Evolutionary conservation across 495 filamentous ascomycete genomes (phyloP).

Genomic region (Penicillium alfredii): DNA sequence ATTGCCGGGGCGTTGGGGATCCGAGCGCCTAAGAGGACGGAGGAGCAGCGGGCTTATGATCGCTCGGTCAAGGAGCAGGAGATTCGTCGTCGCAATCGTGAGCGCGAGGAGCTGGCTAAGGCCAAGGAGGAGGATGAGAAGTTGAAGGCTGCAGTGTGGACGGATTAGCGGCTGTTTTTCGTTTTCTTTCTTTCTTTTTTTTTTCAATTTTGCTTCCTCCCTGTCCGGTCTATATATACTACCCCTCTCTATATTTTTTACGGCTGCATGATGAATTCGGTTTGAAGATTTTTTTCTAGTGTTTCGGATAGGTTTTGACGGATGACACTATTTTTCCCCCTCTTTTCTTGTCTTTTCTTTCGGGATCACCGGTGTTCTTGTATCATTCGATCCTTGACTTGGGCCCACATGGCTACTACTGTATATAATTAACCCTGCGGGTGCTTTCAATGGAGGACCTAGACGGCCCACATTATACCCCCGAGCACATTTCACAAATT

Average conservation of each 20-base stretch:
- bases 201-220: conserved; percentile 9
- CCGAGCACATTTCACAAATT: no score
- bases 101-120: conserved; percentile 58
- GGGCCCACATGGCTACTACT: no score
- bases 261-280: no score
- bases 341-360: no score
- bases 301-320: no score
- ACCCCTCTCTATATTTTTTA: conserved; percentile 6
- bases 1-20: conserved; percentile 87
- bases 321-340: no score
- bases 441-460: no score
- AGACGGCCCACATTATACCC: no score
- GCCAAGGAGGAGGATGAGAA: conserved; percentile 63
- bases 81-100: conserved; percentile 65
- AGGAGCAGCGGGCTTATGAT: conserved; percentile 88
- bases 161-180: conserved; percentile 48
- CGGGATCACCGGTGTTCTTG: no score
- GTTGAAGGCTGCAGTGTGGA: conserved; percentile 74
- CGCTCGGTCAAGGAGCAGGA: conserved; percentile 78
- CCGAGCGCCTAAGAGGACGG: conserved; percentile 69
- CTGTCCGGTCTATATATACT: conserved; percentile 7
- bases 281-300: no score
- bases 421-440: no score
- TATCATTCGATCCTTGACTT: no score
- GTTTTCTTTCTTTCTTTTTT: background rate